Evolutionary conservation across 495 filamentous ascomycete species (phyloP).

Genomic region (Cercophora sp.): DNA sequence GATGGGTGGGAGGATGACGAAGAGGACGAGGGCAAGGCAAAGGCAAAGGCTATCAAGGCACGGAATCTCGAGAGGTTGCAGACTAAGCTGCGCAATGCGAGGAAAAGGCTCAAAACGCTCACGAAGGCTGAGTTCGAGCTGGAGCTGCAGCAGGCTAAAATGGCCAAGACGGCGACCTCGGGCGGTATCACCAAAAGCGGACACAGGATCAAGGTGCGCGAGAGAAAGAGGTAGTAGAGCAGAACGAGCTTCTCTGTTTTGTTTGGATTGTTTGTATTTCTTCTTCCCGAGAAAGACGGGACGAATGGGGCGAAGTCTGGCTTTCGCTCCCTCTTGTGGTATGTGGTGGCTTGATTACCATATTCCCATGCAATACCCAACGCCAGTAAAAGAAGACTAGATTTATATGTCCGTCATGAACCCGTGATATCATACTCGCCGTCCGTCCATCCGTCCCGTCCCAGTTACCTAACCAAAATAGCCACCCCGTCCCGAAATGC

Average conservation of each 20-base stretch:
- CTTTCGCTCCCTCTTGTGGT: too few relatives aligned
- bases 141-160: conserved; percentile 56
- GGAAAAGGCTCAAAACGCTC: conserved; percentile 67
- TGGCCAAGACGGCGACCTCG: conserved; percentile 69
- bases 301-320: too few relatives aligned
- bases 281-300: neutral
- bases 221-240: conserved; percentile 67
- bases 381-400: neutral
- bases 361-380: neutral
- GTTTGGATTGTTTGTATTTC: conserved; percentile 5
- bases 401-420: neutral
- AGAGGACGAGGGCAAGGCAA: conserved; percentile 33
- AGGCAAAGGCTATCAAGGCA: conserved; percentile 46
- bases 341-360: neutral
- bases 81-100: conserved; percentile 57
- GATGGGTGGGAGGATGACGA: conserved; percentile 22
- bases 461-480: neutral
- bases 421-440: neutral
- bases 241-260: conserved; percentile 11
- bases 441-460: neutral
- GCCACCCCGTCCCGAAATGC: neutral
- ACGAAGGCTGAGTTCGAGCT: conserved; percentile 68
- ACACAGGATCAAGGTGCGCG: conserved; percentile 75
- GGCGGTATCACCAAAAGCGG: conserved; percentile 78
- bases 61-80: conserved; percentile 38